These are phyloP conservation scores for Aspergillus hiratsukae DNA, from an alignment of 2,329 filamentous ascomycete species.

Conservation along the genomic window DNA sequence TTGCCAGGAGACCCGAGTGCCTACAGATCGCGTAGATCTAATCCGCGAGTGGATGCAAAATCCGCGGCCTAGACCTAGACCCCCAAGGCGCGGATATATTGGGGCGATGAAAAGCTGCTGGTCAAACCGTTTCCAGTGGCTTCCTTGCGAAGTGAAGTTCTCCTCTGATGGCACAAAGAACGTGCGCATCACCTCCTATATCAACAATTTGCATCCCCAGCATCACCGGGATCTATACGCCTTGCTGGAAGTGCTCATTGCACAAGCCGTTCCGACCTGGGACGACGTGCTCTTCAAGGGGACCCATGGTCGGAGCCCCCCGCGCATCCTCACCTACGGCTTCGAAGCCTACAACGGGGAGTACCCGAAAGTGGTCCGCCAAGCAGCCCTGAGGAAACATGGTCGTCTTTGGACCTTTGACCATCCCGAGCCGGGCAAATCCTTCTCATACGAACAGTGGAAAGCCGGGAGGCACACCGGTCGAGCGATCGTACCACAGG, in stretches of 20 bases:
- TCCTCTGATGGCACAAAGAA: background rate
- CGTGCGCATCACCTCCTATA: background rate
- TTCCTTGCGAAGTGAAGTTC: conserved; percentile 7
- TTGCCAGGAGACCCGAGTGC: too few species aligned
- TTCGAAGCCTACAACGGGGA: background rate
- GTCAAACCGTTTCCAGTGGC: conserved; percentile 9
- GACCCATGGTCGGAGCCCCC: conserved; percentile 1
- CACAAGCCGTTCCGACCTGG: conserved; percentile 1
- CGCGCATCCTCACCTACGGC: conserved; percentile 5
- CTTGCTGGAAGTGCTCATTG: background rate
- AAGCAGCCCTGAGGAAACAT: background rate
- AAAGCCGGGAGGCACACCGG: background rate
- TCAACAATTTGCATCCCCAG: background rate
- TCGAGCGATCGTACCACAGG: background rate
- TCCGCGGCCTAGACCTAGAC: too few species aligned
- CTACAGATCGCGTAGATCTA: background rate
- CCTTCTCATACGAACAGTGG: background rate
- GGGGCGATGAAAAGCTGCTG: background rate
- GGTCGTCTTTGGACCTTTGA: background rate
- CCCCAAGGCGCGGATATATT: too few species aligned
- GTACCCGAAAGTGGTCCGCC: background rate
- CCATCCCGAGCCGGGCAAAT: background rate
- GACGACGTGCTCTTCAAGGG: conserved; percentile 6
- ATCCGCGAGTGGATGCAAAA: background rate
- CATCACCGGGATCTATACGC: background rate